Evolutionary conservation across 306 rosid species (phyloP).

Genomic region (Prunus padus): DNA sequence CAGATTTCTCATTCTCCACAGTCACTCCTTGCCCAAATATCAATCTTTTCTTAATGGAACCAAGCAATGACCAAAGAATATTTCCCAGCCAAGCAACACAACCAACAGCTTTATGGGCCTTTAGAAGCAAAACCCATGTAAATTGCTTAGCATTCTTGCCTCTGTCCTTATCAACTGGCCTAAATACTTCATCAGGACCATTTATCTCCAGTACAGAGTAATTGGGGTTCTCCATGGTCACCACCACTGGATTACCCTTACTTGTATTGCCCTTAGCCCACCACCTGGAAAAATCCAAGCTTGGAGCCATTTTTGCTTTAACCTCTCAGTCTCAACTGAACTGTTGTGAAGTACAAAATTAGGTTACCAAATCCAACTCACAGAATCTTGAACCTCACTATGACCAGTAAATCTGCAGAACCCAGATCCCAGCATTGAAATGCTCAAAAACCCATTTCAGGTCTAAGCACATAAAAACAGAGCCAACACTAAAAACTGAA

Average conservation of each 20-base stretch:
- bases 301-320: conserved; percentile 34
- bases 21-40: conserved; percentile 32
- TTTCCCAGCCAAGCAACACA: conserved; percentile 44
- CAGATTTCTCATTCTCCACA: conserved; percentile 49
- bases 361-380: not conserved
- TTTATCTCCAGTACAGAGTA: conserved; percentile 54
- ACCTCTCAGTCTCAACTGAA: conserved; percentile 4
- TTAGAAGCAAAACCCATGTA: conserved; percentile 56
- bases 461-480: not conserved
- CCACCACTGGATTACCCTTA: conserved; percentile 55
- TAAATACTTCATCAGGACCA: conserved; percentile 50
- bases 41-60: conserved; percentile 41
- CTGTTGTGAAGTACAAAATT: not conserved
- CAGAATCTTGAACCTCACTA: conserved; percentile 9
- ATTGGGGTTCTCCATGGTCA: conserved; percentile 57
- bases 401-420: conserved; percentile 2
- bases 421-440: conserved; percentile 19
- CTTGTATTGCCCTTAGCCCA: conserved; percentile 40
- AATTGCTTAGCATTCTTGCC: conserved; percentile 54
- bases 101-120: conserved; percentile 42
- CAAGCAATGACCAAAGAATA: conserved; percentile 38
- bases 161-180: conserved; percentile 47
- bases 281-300: conserved; percentile 41
- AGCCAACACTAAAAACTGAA: not conserved
- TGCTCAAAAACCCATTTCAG: conserved; percentile 13